Evolutionary conservation across 495 filamentous ascomycete species (phyloP).

Genomic region (Clohesyomyces aquaticus): DNA sequence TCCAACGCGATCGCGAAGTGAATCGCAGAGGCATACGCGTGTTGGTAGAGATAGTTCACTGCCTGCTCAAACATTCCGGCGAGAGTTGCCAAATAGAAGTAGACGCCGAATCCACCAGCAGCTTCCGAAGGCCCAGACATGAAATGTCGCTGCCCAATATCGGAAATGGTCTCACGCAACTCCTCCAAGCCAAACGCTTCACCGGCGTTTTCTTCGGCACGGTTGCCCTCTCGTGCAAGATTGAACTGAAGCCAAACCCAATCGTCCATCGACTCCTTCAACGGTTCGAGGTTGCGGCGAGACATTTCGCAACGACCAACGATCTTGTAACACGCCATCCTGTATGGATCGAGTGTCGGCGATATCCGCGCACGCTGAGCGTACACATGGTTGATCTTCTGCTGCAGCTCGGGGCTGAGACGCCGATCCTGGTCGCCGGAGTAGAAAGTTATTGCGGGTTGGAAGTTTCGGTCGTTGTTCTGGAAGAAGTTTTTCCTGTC

Average conservation of each 20-base stretch:
- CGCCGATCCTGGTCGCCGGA: constrained; percentile 69
- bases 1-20: constrained; percentile 90
- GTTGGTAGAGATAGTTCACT: constrained; percentile 83
- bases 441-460: constrained; percentile 84
- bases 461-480: constrained; percentile 86
- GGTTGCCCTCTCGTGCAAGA: constrained; percentile 84
- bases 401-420: constrained; percentile 74
- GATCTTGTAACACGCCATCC: constrained; percentile 97
- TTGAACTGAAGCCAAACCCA: constrained; percentile 98
- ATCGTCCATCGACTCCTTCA: constrained; percentile 83
- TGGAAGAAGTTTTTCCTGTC: constrained; percentile 76
- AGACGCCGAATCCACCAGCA: constrained; percentile 80
- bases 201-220: constrained; percentile 77
- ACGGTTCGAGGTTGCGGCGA: constrained; percentile 73
- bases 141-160: constrained; percentile 90
- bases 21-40: constrained; percentile 87
- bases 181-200: constrained; percentile 89
- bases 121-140: constrained; percentile 67
- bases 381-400: constrained; percentile 86
- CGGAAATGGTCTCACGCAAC: constrained; percentile 77
- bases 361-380: constrained; percentile 79
- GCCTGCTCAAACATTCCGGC: constrained; percentile 96
- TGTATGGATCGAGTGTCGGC: constrained; percentile 87
- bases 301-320: constrained; percentile 90
- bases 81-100: constrained; percentile 87